Percentiles rank a stretch among this genome's conserved stretches.
These are phyloP conservation scores for Jaltomata sinuosa DNA, from an alignment of 257 asterid genomes.

Conservation along the genomic window DNA sequence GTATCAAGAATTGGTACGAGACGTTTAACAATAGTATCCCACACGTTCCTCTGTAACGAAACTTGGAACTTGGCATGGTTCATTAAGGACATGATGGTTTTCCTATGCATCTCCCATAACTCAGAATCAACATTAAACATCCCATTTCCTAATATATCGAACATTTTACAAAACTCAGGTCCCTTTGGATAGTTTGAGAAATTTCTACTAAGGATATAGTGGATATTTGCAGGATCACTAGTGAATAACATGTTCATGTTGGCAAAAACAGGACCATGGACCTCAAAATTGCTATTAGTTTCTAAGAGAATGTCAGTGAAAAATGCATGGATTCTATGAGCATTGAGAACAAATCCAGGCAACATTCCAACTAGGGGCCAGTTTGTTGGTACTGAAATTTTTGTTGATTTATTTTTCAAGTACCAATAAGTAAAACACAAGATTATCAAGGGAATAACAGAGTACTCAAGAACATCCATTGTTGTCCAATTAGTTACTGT, in stretches of 20 bases:
- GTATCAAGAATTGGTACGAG: neutral
- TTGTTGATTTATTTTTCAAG: neutral
- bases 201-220: neutral
- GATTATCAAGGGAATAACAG: neutral
- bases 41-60: neutral
- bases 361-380: neutral
- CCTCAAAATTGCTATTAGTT: neutral
- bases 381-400: neutral
- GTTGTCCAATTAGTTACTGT: neutral
- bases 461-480: neutral
- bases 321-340: neutral
- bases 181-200: conserved; percentile 2
- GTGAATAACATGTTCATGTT: neutral
- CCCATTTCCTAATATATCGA: neutral
- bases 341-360: neutral
- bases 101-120: neutral
- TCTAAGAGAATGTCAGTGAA: neutral
- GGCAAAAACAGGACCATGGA: neutral
- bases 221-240: neutral
- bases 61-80: neutral
- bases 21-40: neutral
- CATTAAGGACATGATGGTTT: neutral
- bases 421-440: neutral
- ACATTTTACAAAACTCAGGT: neutral
- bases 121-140: neutral